These are phyloP conservation scores for Russula olivacea DNA, from an alignment of 768 basidiomycete species.

Conservation along the genomic window DNA sequence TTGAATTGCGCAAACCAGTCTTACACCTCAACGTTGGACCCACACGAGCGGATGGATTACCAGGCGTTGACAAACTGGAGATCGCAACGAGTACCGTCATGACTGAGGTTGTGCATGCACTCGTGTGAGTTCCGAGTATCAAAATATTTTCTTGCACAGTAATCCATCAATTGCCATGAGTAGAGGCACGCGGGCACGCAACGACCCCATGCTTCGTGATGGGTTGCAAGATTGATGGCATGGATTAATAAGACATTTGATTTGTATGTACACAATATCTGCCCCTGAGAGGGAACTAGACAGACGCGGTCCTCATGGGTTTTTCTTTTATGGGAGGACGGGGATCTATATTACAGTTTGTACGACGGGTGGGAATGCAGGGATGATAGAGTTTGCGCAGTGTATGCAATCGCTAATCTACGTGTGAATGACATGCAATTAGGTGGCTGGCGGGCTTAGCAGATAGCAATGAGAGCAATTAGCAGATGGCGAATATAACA, in stretches of 20 bases:
- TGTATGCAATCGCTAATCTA: conserved; percentile 11
- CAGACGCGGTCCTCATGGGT: neutral
- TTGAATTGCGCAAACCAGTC: conserved; percentile 69
- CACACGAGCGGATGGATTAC: conserved; percentile 69
- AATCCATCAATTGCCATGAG: neutral
- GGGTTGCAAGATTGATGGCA: conserved; percentile 36
- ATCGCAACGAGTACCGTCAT: conserved; percentile 68
- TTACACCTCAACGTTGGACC: conserved; percentile 85
- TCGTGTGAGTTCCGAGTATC: conserved; percentile 47
- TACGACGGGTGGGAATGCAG: conserved; percentile 8
- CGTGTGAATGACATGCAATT: conserved; percentile 13
- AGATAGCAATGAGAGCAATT: conserved; percentile 9
- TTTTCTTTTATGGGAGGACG: conserved; percentile 2
- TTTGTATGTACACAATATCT: conserved; percentile 14
- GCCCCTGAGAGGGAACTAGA: neutral
- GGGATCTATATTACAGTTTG: conserved; percentile 16
- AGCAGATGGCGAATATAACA: conserved; percentile 1
- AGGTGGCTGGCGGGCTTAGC: neutral
- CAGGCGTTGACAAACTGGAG: conserved; percentile 74
- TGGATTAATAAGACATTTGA: conserved; percentile 12
- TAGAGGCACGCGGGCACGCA: conserved; percentile 43
- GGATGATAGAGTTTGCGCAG: conserved; percentile 3
- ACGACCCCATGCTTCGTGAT: conserved; percentile 40
- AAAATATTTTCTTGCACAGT: neutral
- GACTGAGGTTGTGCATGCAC: conserved; percentile 50